phyloP scores from a whole-genome alignment of 2,329 filamentous ascomycete genomes.

The Dactylellina haptotyla region DNA sequence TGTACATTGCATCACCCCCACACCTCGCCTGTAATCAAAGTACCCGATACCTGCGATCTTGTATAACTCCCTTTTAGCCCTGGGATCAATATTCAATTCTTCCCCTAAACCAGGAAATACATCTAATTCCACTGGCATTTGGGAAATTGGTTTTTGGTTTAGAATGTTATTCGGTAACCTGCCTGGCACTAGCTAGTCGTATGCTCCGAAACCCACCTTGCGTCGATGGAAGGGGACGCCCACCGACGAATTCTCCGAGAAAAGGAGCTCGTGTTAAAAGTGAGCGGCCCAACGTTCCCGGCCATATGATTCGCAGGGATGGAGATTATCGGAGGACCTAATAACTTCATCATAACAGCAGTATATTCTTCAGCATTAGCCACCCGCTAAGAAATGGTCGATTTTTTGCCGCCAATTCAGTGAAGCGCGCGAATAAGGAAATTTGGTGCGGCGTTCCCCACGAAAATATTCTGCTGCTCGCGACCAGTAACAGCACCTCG shows the following conservation, averaged over 20 bases:
- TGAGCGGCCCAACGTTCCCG: not conserved
- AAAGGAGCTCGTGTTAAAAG: slow-evolving; percentile 17
- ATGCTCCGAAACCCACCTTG: slow-evolving; percentile 19
- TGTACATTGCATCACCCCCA: slow-evolving; percentile 31
- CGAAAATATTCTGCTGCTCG: not conserved
- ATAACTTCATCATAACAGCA: not conserved
- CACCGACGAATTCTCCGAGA: slow-evolving; percentile 10
- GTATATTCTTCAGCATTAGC: slow-evolving; percentile 17
- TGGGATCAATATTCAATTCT: not conserved
- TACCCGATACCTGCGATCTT: slow-evolving; percentile 16
- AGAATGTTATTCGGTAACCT: not conserved
- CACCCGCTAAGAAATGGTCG: slow-evolving; percentile 11
- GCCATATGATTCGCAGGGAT: slow-evolving; percentile 35
- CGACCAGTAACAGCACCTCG: too few relatives aligned
- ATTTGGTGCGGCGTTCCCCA: slow-evolving; percentile 46
- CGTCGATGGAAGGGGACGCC: slow-evolving; percentile 17
- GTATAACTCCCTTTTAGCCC: too few relatives aligned
- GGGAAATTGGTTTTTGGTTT: not conserved
- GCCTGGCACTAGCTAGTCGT: not conserved
- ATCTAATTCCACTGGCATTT: not conserved
- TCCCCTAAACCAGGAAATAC: not conserved
- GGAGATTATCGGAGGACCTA: slow-evolving; percentile 23
- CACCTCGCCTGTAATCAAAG: slow-evolving; percentile 37
- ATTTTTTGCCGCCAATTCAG: slow-evolving; percentile 20
- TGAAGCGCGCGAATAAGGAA: slow-evolving; percentile 52